Base-by-base conservation (phyloP, 2,329 filamentous ascomycete species). In the Fusarium liriodendri region DNA sequence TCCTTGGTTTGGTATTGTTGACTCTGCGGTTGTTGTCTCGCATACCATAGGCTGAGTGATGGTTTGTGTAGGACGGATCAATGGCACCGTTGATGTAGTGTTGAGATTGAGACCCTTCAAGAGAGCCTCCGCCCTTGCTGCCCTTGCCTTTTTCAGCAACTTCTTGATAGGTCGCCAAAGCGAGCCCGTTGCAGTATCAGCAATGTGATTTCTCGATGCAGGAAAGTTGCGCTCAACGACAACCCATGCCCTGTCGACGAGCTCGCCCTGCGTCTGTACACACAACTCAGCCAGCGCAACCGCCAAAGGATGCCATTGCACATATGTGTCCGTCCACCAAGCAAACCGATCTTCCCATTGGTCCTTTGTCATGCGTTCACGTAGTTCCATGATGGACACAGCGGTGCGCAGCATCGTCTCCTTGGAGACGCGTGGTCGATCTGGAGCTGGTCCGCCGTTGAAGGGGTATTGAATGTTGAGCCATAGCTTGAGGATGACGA, bases 161-260 rank as follows among this genome's bases (percentile, higher is more conserved):
- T 88, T 89, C 74, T 85, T 85, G 32, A 90, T 85, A 2, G 88
- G 88, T 42, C 84, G 81, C 88, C 88, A 90, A 9, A 90, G 82
- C 62, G 85, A 84, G 2, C 88, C 88, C 29, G 83, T 82, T 58
- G 83, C 82, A 7, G 83, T 83, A 70, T 90, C 88, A 5, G 88
- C 88, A 59, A 89, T 85, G 62, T 80, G 78, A 16, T 82, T 80
- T 45, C 82, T 82, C 76, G 85, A 88, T 2, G 79, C 73, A 3
- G 83, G 82, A 75, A 87, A 87, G 6, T 84, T 83, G 22, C 76
- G 75, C 9, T 89, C 86, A 27, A 89, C 81, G 22, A 85, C 80
- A 18, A 66, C 73, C 88, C 88, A 90, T 1, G 88, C 87, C 60
- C 85, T 82, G 6, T 86, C 83, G 18, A 85, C 87, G 33, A 86